phyloP scores from a whole-genome alignment of 371 early-diverging fungal species.

The Mortierella sp. region DNA sequence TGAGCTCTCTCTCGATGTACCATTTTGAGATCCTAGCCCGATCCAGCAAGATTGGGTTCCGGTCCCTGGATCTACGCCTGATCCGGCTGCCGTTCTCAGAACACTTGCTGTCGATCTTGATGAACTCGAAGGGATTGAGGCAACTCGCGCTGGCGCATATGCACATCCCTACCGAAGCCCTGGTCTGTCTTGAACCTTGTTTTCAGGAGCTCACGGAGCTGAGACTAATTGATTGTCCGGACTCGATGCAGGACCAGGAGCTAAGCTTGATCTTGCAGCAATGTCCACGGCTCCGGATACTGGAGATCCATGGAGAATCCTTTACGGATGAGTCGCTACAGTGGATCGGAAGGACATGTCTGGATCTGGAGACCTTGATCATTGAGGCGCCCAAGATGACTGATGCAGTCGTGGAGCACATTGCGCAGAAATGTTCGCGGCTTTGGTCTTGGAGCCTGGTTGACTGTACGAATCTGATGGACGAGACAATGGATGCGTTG shows the following conservation, averaged over 20 bases:
- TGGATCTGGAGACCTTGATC: constrained; percentile 20
- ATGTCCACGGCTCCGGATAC: constrained; percentile 20
- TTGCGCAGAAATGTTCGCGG: constrained; percentile 20
- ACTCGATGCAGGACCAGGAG: constrained; percentile 27
- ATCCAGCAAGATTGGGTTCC: constrained; percentile 42
- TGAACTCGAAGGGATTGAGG: constrained; percentile 21
- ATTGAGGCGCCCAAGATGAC: constrained; percentile 37
- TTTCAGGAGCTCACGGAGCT: constrained; percentile 25
- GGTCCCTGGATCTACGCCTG: constrained; percentile 31
- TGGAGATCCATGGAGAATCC: constrained; percentile 44
- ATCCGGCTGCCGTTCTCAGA: constrained; percentile 35
- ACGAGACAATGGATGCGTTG: constrained; percentile 9
- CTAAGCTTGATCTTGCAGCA: constrained; percentile 19
- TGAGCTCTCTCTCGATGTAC: constrained; percentile 13
- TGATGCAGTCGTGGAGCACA: constrained; percentile 18
- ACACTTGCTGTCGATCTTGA: constrained; percentile 35
- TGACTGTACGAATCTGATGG: constrained; percentile 21
- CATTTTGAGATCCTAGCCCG: constrained; percentile 53
- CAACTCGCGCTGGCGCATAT: constrained; percentile 21
- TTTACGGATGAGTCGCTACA: constrained; percentile 45
- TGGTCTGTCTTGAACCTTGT: constrained; percentile 25
- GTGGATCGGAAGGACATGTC: constrained; percentile 25
- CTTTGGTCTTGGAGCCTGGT: constrained; percentile 27
- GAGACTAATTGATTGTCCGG: constrained; percentile 25
- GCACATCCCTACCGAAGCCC: constrained; percentile 23